These are phyloP conservation scores for Jamesozyma piceae DNA, from an alignment of 805 yeast species.

Conservation along the genomic window DNA sequence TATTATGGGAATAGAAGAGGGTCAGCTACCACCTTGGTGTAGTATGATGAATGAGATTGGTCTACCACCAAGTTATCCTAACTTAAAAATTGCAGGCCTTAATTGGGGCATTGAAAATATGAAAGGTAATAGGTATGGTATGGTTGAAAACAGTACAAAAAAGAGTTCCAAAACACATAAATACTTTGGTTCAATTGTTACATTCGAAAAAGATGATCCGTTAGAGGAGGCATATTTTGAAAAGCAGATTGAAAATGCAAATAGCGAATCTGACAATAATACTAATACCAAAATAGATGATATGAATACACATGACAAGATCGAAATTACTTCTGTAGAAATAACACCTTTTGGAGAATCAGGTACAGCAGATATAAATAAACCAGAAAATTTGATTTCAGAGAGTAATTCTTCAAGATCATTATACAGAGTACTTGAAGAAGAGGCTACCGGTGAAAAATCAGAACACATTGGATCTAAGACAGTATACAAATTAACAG, in stretches of 20 bases:
- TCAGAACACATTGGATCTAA: neutral
- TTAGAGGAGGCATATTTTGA: neutral
- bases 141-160: slow-evolving; percentile 4
- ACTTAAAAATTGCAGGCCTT: slow-evolving; percentile 47
- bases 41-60: slow-evolving; percentile 59
- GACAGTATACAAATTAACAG: slow-evolving; percentile 3
- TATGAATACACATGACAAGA: neutral
- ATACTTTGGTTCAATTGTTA: slow-evolving; percentile 28
- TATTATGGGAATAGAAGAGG: slow-evolving; percentile 60
- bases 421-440: slow-evolving; percentile 18
- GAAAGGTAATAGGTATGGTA: slow-evolving; percentile 31
- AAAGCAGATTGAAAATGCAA: neutral
- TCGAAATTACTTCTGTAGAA: neutral
- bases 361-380: neutral
- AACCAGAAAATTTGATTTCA: neutral
- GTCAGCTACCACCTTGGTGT: slow-evolving; percentile 71
- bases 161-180: slow-evolving; percentile 9
- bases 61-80: slow-evolving; percentile 74
- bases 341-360: neutral
- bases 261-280: slow-evolving; percentile 1
- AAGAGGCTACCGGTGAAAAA: slow-evolving; percentile 1
- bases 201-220: slow-evolving; percentile 20
- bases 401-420: slow-evolving; percentile 7
- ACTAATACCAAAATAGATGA: slow-evolving; percentile 10
- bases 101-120: slow-evolving; percentile 35